phyloP scores from a whole-genome alignment of 2,329 filamentous ascomycete genomes.

The Fusarium nygamai region DNA sequence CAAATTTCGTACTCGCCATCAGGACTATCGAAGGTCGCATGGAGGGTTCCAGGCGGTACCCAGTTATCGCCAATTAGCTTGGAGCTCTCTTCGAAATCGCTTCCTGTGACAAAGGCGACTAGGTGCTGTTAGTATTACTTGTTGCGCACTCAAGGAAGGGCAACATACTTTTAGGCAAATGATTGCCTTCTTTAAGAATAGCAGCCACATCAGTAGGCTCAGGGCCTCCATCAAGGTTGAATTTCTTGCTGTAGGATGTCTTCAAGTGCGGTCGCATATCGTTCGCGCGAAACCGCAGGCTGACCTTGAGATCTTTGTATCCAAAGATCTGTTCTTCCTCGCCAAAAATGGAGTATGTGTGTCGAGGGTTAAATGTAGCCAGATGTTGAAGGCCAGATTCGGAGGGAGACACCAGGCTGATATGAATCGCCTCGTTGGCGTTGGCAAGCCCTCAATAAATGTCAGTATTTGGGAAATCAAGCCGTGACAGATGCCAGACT shows the following conservation, averaged over 20 bases:
- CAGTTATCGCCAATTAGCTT: slow-evolving; percentile 56
- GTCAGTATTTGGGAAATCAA: slow-evolving; percentile 28
- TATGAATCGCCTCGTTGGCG: slow-evolving; percentile 69
- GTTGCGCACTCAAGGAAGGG: slow-evolving; percentile 20
- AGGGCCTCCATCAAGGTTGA: slow-evolving; percentile 73
- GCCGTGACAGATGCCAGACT: slow-evolving; percentile 23
- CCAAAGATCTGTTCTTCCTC: slow-evolving; percentile 94
- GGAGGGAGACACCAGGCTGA: slow-evolving; percentile 66
- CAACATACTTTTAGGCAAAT: slow-evolving; percentile 72
- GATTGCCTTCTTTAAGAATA: slow-evolving; percentile 70
- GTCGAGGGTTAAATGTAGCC: slow-evolving; percentile 81
- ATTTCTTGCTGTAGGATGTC: slow-evolving; percentile 77
- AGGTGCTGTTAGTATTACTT: slow-evolving; percentile 18
- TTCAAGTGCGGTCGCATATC: slow-evolving; percentile 83
- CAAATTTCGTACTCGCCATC: slow-evolving; percentile 83
- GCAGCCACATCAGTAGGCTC: slow-evolving; percentile 75
- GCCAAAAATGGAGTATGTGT: slow-evolving; percentile 92
- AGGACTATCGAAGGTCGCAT: slow-evolving; percentile 69
- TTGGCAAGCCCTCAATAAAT: slow-evolving; percentile 63
- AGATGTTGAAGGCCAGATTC: slow-evolving; percentile 64
- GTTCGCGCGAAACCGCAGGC: slow-evolving; percentile 71
- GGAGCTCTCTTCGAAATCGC: slow-evolving; percentile 71
- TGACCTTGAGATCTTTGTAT: slow-evolving; percentile 83
- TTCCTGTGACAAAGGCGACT: slow-evolving; percentile 74
- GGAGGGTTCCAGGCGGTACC: slow-evolving; percentile 79